These are phyloP conservation scores for Aspergillus alliaceus DNA, from an alignment of 2,329 filamentous ascomycete genomes.

Conservation along the genomic window DNA sequence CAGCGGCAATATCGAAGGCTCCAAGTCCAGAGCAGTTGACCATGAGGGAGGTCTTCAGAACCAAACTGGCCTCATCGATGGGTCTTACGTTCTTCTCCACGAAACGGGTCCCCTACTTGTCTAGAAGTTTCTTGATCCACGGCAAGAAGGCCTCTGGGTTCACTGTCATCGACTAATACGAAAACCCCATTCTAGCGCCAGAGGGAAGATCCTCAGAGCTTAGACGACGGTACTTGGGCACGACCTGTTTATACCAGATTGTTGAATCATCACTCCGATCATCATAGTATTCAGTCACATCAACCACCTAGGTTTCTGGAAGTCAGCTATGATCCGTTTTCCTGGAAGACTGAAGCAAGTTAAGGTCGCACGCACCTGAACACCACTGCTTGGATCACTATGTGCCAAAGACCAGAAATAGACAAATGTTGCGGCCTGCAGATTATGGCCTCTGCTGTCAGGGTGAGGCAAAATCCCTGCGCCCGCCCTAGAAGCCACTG, in stretches of 20 bases:
- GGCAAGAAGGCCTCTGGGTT: slow-evolving; percentile 14
- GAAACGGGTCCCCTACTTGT: slow-evolving; percentile 12
- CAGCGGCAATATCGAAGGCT: slow-evolving; percentile 14
- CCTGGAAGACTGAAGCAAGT: too few relatives aligned
- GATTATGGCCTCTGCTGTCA: slow-evolving; percentile 9
- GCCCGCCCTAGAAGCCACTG: slow-evolving; percentile 11
- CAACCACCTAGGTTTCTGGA: slow-evolving; percentile 8
- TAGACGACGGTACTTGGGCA: slow-evolving; percentile 16
- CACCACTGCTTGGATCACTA: slow-evolving; percentile 20
- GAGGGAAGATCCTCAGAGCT: slow-evolving; percentile 9
- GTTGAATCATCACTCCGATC: slow-evolving; percentile 17
- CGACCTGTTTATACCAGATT: slow-evolving; percentile 20
- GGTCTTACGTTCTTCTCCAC: slow-evolving; percentile 9
- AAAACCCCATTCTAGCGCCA: slow-evolving; percentile 14
- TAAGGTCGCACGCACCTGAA: slow-evolving; percentile 17
- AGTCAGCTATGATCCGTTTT: neutral
- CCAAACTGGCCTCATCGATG: slow-evolving; percentile 7
- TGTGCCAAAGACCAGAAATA: slow-evolving; percentile 24
- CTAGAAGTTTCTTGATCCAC: slow-evolving; percentile 17
- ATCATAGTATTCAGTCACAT: slow-evolving; percentile 18
- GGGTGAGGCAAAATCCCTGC: slow-evolving; percentile 16
- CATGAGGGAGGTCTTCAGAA: slow-evolving; percentile 5
- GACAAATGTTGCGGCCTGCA: slow-evolving; percentile 19
- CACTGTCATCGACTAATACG: slow-evolving; percentile 15
- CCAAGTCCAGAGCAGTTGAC: slow-evolving; percentile 22